These are phyloP conservation scores for Naegleria lovaniensis DNA, from an alignment of 208 protist species.

Conservation along the genomic window DNA sequence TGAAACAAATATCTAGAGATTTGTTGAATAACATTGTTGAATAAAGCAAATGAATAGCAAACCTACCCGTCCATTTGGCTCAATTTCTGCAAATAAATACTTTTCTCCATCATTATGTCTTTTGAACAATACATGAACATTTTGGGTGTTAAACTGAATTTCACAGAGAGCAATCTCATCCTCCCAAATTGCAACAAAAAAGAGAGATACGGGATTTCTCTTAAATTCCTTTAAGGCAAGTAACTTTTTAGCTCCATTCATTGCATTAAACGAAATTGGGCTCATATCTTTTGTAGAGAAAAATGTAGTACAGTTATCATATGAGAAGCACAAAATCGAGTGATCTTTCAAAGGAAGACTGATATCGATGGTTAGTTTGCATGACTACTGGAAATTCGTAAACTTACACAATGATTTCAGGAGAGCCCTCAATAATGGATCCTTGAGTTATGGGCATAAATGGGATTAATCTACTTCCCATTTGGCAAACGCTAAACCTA, in stretches of 20 bases:
- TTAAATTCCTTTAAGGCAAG: background rate
- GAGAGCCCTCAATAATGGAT: background rate
- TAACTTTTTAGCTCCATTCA: background rate
- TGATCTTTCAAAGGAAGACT: background rate
- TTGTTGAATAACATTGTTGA: background rate
- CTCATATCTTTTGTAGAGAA: background rate
- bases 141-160: background rate
- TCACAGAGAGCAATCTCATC: background rate
- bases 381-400: background rate
- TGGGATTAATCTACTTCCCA: background rate
- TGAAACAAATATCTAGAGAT: background rate
- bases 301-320: background rate
- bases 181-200: background rate
- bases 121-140: background rate
- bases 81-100: background rate
- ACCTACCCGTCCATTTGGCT: background rate
- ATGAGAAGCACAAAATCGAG: background rate
- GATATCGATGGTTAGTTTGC: background rate
- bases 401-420: background rate
- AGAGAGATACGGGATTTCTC: background rate
- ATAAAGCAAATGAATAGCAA: background rate
- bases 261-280: background rate
- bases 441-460: background rate
- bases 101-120: background rate
- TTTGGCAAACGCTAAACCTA: background rate